phyloP scores from a whole-genome alignment of 169 alveolate genomes.

The Cryptosporidium baileyi region DNA sequence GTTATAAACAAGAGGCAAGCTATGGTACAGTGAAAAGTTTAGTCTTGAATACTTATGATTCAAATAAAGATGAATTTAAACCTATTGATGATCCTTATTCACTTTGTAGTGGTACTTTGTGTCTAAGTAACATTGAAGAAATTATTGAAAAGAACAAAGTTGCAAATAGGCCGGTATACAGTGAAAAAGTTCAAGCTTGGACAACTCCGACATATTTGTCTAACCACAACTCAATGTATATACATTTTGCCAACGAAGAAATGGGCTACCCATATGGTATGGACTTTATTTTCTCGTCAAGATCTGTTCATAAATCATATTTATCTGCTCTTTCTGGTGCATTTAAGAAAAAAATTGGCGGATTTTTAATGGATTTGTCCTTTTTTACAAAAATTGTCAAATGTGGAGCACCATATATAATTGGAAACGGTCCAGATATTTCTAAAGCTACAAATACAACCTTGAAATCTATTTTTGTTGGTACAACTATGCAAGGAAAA shows the following conservation, averaged over 20 bases:
- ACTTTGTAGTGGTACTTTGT: constrained; percentile 41
- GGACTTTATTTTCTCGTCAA: constrained; percentile 50
- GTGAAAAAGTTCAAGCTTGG: constrained; percentile 16
- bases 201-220: constrained; percentile 31
- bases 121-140: constrained; percentile 47
- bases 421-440: constrained; percentile 37
- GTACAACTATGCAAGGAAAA: constrained; percentile 61
- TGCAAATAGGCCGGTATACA: constrained; percentile 15
- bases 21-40: constrained; percentile 35
- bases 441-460: constrained; percentile 31
- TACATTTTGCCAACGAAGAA: constrained; percentile 49
- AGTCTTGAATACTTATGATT: background rate
- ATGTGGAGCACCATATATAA: constrained; percentile 20
- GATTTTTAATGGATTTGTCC: background rate
- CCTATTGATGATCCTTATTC: constrained; percentile 4
- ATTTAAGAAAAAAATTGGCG: background rate
- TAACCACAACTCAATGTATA: background rate
- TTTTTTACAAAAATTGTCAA: background rate
- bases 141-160: constrained; percentile 24
- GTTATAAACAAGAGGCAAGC: constrained; percentile 7
- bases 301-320: background rate
- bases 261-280: constrained; percentile 69
- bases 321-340: constrained; percentile 7
- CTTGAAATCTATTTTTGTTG: background rate
- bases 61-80: background rate